phyloP scores from a whole-genome alignment of 345 rosid species.

The Syzygium aqueum region DNA sequence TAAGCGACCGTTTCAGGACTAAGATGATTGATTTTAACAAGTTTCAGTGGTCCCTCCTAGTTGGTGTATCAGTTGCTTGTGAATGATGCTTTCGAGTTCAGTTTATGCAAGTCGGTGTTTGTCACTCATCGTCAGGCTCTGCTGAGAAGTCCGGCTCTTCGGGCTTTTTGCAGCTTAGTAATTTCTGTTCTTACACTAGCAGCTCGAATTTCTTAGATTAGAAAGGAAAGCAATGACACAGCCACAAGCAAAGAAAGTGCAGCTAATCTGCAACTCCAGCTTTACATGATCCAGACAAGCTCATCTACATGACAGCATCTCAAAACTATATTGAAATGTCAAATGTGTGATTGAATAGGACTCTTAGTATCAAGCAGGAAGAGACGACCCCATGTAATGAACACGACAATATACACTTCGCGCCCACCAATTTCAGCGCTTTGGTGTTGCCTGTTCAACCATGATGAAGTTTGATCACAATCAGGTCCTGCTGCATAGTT shows the following conservation, averaged over 20 bases:
- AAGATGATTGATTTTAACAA: neutral
- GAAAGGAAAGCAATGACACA: no score
- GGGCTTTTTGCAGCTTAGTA: slow-evolving; percentile 47
- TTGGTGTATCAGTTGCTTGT: neutral
- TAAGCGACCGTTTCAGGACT: neutral
- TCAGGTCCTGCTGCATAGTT: neutral
- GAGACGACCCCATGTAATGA: neutral
- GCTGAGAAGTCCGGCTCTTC: slow-evolving; percentile 77
- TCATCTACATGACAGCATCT: neutral
- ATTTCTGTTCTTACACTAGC: no score
- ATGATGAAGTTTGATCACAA: neutral
- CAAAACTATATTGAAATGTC: neutral
- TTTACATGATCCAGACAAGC: neutral
- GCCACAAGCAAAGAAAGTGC: neutral
- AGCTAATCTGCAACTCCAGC: neutral
- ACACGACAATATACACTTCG: neutral
- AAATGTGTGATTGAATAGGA: neutral
- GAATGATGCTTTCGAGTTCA: neutral
- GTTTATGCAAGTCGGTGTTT: neutral
- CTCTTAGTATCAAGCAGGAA: neutral
- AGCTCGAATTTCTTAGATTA: no score
- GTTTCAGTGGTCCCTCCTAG: neutral
- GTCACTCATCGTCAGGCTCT: slow-evolving; percentile 35
- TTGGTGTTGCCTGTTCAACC: neutral
- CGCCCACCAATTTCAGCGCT: neutral